Percentiles rank a stretch among this genome's conserved stretches.
Evolutionary conservation across 176 grass and related monocot species (phyloP).

Genomic region (Guadua angustifolia): DNA sequence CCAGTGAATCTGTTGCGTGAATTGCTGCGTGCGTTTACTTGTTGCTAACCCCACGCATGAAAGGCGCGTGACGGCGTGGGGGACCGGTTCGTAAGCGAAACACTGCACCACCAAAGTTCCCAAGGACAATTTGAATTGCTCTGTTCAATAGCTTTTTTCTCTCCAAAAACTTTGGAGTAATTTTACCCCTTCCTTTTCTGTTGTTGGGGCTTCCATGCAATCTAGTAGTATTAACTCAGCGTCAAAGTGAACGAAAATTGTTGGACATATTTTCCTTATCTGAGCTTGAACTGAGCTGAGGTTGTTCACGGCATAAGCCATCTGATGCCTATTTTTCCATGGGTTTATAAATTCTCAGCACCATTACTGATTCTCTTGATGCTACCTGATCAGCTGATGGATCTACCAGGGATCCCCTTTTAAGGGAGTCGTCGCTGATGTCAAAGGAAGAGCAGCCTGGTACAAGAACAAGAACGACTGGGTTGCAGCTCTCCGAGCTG

Average conservation of each 20-base stretch:
- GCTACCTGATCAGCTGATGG: constrained; percentile 51
- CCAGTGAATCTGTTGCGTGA: no score
- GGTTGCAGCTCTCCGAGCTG: constrained; percentile 54
- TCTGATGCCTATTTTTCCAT: background rate
- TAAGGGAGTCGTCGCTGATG: constrained; percentile 65
- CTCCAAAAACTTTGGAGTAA: background rate
- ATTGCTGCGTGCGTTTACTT: background rate
- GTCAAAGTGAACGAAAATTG: background rate
- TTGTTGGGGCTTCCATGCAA: background rate
- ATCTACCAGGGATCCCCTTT: constrained; percentile 51
- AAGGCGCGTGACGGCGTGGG: background rate
- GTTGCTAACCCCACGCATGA: background rate
- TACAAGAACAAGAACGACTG: constrained; percentile 83
- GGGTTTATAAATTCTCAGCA: background rate
- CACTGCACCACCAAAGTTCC: background rate
- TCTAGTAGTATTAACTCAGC: background rate
- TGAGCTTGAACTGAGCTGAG: background rate
- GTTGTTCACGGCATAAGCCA: background rate
- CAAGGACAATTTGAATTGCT: background rate
- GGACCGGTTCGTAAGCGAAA: background rate
- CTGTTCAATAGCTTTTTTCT: background rate
- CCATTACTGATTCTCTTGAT: background rate
- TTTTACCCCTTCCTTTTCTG: background rate
- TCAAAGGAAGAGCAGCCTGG: constrained; percentile 66
- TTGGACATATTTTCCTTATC: background rate